Evolutionary conservation across 306 rosid genomes (phyloP).

Genomic region (Fagus crenata): DNA sequence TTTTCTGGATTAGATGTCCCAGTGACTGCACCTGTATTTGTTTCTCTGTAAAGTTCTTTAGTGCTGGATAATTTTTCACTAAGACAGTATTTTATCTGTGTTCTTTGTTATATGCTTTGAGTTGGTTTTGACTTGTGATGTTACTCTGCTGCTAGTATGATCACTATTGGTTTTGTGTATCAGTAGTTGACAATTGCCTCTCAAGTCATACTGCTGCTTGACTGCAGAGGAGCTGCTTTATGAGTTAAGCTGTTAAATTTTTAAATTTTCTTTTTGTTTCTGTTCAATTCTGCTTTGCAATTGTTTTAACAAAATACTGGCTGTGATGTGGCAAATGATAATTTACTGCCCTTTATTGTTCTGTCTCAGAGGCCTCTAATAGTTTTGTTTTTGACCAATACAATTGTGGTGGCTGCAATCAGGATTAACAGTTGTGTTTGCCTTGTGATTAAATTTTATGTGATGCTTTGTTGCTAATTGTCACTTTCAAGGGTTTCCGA

Average conservation of each 20-base stretch:
- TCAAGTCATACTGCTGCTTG: neutral
- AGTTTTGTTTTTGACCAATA: neutral
- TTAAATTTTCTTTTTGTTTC: too few relatives aligned
- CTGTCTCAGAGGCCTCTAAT: neutral
- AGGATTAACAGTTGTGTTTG: neutral
- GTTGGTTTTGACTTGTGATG: neutral
- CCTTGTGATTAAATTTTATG: neutral
- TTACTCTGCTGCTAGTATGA: neutral
- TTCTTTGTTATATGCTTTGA: neutral
- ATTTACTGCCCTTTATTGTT: neutral
- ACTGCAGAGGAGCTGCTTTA: neutral
- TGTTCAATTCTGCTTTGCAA: too few relatives aligned
- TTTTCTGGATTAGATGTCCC: slow-evolving; percentile 14
- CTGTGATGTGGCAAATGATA: too few relatives aligned
- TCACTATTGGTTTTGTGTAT: neutral
- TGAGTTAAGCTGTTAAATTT: neutral
- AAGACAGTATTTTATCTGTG: slow-evolving; percentile 1
- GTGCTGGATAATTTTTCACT: neutral
- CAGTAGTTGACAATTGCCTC: neutral
- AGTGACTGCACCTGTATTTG: slow-evolving; percentile 18
- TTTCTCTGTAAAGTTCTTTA: slow-evolving; percentile 3
- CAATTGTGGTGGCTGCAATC: neutral
- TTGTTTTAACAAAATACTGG: too few relatives aligned
- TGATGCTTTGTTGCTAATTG: too few relatives aligned
- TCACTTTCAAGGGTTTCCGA: too few relatives aligned